Base-by-base conservation (phyloP, 208 protist species). In the Crithidia sp. region DNA sequence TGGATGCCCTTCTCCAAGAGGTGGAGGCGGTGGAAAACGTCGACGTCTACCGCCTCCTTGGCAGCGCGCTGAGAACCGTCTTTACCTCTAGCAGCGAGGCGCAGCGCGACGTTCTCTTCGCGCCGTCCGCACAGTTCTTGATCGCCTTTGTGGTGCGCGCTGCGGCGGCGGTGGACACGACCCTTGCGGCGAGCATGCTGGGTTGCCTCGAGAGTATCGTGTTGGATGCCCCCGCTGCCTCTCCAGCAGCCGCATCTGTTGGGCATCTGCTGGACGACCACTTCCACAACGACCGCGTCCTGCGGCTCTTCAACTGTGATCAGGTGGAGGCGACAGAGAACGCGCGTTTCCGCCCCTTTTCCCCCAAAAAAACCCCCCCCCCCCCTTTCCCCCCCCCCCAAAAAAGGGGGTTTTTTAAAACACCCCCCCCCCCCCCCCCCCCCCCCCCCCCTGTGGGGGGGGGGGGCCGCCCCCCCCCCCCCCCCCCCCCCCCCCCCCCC, bases 231-330 rank as follows among this genome's bases (percentile, higher is more conserved):
- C 0, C 72, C 19, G 65, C 40, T 16, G 28, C 49, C 10, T 2
- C 45, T 17, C 64, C 19, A 17, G 55, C 58, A 3, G 79, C 78
- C 7, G 74, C 66, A 5, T 13, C 58, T 19, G 41, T 91, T 5
- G 84, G 84, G 12, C 56, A 59, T 7, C 52, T 89, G 37, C 49
- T 92, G 16, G 81, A 88, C 17, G 52, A 63, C 5, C 49, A 67
- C 16, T 77, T 95, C 17, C 67, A 70, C 49, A 85, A 68, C 53
- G 88, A 92, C 44, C 63, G 69, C 14, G 62, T 93, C 14, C 81
- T 95, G 43, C 83, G 92, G 0, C 79, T 93, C 8, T 89, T 96
- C 74, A 83, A 94, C 74, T 89, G 85, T 68, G 84, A 95, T 44
- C 56, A 71, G 0, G 67, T 82, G 2, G 84, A 91, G 49, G 72